Percentiles rank a stretch among this genome's conserved stretches.
Evolutionary conservation across 192 early-diverging fungal genomes (phyloP).

Genomic region (Coemansia sp.): DNA sequence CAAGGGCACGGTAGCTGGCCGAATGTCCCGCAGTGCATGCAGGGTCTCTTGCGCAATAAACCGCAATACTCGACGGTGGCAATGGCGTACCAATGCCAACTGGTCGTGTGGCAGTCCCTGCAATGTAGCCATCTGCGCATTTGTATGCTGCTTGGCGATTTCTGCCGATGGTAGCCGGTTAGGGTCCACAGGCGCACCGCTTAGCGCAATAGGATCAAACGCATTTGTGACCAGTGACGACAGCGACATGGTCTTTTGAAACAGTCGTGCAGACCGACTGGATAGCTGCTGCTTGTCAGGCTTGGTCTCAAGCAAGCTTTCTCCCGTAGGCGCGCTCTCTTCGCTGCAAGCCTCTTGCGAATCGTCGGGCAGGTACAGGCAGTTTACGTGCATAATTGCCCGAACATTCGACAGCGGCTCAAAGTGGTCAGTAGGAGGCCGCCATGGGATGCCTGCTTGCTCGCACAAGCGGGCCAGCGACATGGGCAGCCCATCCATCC

Average conservation of each 20-base stretch:
- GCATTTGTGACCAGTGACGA: slow-evolving; percentile 34
- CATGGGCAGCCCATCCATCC: slow-evolving; percentile 38
- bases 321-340: background rate
- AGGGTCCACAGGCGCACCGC: background rate
- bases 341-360: slow-evolving; percentile 9
- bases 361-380: slow-evolving; percentile 37
- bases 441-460: slow-evolving; percentile 42
- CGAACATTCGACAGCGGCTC: slow-evolving; percentile 43
- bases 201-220: slow-evolving; percentile 19
- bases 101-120: slow-evolving; percentile 44
- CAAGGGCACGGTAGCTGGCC: slow-evolving; percentile 38
- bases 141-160: slow-evolving; percentile 35
- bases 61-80: slow-evolving; percentile 42
- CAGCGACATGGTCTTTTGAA: slow-evolving; percentile 51
- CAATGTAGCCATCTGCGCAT: slow-evolving; percentile 45
- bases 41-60: slow-evolving; percentile 50
- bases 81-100: slow-evolving; percentile 41
- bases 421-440: slow-evolving; percentile 50
- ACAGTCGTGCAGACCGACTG: slow-evolving; percentile 29
- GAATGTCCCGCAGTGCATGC: slow-evolving; percentile 45
- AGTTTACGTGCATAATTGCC: slow-evolving; percentile 51
- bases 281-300: slow-evolving; percentile 34
- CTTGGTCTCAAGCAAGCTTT: slow-evolving; percentile 18
- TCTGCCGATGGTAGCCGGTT: slow-evolving; percentile 33
- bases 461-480: slow-evolving; percentile 47